Evolutionary conservation across 352 stramenopile species (phyloP), one percentile per base, ranked within the genome.

Genomic region (Globisporangium middletonii): DNA sequence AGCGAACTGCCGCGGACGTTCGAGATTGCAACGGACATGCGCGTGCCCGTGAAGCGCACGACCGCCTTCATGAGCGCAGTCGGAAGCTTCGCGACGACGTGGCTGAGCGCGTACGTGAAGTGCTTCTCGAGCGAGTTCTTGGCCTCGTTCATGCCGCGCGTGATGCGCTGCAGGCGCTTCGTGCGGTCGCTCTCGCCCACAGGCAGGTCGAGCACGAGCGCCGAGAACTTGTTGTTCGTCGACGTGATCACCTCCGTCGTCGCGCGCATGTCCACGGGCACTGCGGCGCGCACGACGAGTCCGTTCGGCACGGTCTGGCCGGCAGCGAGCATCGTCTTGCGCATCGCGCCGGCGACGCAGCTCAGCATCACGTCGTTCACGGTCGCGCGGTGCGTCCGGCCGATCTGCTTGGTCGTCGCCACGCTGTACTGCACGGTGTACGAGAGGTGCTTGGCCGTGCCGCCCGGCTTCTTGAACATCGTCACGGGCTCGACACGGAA

Each of bases 321-420:
- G 0, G 68, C 55, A 15, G 72, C 65, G 50, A 79, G 51, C 60
- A 93, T 80, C 11, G 79, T 78, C 48, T 83, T 77, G 58, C 77
- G 79, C 71, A 93, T 89, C 48, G 80, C 83, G 37, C 83, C 80
- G 12, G 83, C 79, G 37, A 93, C 77, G 35, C 83, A 86, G 43
- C 68, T 88, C 13, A 93, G 71, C 75, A 91, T 89, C 47, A 91
- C 78, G 57, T 92, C 83, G 60, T 92, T 92, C 53, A 92, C 67
- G 1, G 83, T 91, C 16, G 83, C 80, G 26, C 71, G 54, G 50
- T 78, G 79, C 16, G 78, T 62, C 57, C 88, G 90, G 45, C 80
- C 83, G 42, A 93, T 68, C 19, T 73, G 76, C 64, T 93, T 93
- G 47, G 79, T 89, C 11, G 73, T 75, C 16, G 73, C 58, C 3